These are phyloP conservation scores for Uromyces viciae-fabae DNA, from an alignment of 1,284 basidiomycete genomes.

Conservation along the genomic window DNA sequence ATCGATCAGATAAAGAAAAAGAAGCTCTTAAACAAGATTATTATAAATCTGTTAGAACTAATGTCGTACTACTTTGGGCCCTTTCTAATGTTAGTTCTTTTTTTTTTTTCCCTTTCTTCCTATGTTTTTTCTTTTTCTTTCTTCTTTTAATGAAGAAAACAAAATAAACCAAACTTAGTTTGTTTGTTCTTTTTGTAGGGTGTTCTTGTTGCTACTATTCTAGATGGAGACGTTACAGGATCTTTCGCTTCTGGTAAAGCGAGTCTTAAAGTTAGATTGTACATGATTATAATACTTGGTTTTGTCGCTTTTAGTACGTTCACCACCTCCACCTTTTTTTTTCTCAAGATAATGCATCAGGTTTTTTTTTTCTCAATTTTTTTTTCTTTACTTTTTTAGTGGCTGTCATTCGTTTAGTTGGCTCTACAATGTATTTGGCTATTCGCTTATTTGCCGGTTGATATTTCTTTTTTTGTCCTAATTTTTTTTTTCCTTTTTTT, in stretches of 20 bases:
- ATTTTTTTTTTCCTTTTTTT: neutral
- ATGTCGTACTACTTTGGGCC: conserved; percentile 80
- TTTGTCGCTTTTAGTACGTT: conserved; percentile 45
- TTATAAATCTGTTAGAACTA: conserved; percentile 72
- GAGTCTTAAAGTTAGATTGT: conserved; percentile 22
- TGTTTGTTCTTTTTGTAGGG: conserved; percentile 59
- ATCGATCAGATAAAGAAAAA: conserved; percentile 52
- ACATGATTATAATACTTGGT: conserved; percentile 41
- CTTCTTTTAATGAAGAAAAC: neutral
- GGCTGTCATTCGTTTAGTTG: conserved; percentile 34
- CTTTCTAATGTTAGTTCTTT: conserved; percentile 66
- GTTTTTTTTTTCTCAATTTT: neutral
- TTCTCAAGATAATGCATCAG: too few species aligned
- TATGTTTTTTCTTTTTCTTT: conserved; percentile 53
- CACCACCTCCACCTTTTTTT: neutral
- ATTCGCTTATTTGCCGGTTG: conserved; percentile 42
- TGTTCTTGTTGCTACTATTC: conserved; percentile 68
- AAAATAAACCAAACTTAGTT: neutral
- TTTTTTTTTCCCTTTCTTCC: neutral
- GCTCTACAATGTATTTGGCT: conserved; percentile 33
- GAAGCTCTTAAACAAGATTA: conserved; percentile 54
- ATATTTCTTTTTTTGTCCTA: neutral
- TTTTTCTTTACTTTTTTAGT: conserved; percentile 1
- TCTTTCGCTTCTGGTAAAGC: conserved; percentile 61
- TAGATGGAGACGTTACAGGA: conserved; percentile 65